Base-by-base conservation (phyloP, 2,329 filamentous ascomycete species). In the Aspergillus hortae region DNA sequence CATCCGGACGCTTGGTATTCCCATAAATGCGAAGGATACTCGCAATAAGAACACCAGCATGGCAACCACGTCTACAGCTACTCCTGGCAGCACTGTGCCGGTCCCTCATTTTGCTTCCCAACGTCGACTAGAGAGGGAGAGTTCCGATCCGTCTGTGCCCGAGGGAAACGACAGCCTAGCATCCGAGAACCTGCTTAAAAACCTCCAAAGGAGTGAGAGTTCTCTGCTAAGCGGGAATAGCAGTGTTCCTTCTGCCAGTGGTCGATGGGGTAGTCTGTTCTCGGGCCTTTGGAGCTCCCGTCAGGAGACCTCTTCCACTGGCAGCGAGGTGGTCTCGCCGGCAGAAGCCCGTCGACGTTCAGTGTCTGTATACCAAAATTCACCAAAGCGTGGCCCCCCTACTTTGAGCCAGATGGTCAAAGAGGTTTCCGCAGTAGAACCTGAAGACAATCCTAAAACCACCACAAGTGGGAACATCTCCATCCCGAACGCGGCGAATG, bases 191-290 rank as follows among this genome's bases (percentile, higher is more conserved):
- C 61, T 84, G 23, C 72, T 81, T 55, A 75, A 78, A 49, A 81
- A 75, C 27, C 63, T 84, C 45, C 75, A 78, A 48, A 72, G 80
- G 60, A 80, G 77, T 50, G 75, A 79, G 51, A 82, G 74, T 48
- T 78, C 76, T 6, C 70, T 74, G 36, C 63, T 69, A 10, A 76
- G 73, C 54, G 71, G 71, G 45, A 67, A 72, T 44, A 77, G 74
- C 52, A 77, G 73, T 48, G 71, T 77, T 19, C 76, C 77, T 17
- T 73, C 73, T 30, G 68, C 73, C 4, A 62, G 65, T 46, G 79
- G 77, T 51, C 76, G 77, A 32, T 84, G 80, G 81, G 79, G 80
- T 17, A 80, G 76, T 32, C 68, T 84, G 44, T 77, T 82, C 58
- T 82, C 78, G 52, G 75, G 75, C 2, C 74, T 84, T 52, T 84